Conservation (phyloP, 2,329 filamentous ascomycete species). For the Coniochaeta sp. region DNA sequence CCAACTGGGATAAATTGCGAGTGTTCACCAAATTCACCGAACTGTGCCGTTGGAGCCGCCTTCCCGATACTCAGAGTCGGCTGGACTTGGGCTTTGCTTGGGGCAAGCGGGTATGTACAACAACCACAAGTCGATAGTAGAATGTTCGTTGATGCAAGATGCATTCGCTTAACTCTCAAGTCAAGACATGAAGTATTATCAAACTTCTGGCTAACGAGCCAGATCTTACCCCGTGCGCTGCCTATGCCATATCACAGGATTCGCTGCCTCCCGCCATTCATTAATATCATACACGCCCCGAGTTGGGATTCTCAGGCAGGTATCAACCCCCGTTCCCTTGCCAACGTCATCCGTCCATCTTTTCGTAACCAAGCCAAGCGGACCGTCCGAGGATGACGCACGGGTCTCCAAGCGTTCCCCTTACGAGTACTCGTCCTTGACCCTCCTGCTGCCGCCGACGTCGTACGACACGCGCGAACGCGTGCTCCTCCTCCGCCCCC, state of each 20-base stretch:
- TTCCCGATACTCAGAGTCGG: too few relatives aligned
- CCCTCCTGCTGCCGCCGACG: conserved; percentile 47
- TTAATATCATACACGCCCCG: neutral
- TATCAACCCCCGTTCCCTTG: neutral
- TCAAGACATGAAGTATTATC: neutral
- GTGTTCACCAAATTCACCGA: too few relatives aligned
- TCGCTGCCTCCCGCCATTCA: neutral
- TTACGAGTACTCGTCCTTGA: conserved; percentile 65
- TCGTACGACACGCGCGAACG: conserved; percentile 48
- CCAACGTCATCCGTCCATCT: neutral
- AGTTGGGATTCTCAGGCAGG: neutral
- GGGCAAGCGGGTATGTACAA: too few relatives aligned
- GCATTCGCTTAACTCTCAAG: neutral
- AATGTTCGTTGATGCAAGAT: neutral
- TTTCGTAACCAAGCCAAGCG: neutral
- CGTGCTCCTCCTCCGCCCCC: conserved; percentile 36
- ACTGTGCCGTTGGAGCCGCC: too few relatives aligned
- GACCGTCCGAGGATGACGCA: neutral
- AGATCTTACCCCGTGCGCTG: neutral
- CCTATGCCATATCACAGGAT: neutral
- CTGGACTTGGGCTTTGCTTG: too few relatives aligned
- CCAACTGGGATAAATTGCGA: too few relatives aligned
- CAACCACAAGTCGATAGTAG: neutral
- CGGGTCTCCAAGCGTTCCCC: neutral
- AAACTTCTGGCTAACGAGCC: neutral